These are phyloP conservation scores for Whalleya microplaca DNA, from an alignment of 2,329 filamentous ascomycete species.

Conservation along the genomic window DNA sequence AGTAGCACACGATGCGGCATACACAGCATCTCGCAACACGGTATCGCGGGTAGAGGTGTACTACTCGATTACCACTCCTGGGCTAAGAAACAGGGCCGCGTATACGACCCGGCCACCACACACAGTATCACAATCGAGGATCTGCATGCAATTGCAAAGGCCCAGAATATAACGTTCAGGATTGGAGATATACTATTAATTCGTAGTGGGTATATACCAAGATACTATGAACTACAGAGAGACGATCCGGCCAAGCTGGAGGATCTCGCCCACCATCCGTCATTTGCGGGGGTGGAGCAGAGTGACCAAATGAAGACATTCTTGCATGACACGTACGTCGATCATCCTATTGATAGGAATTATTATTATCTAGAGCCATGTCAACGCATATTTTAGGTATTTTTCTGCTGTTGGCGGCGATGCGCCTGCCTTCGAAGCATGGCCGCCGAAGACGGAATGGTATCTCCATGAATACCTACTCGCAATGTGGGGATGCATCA, in stretches of 20 bases:
- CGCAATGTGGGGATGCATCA: slow-evolving; percentile 21
- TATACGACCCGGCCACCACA: slow-evolving; percentile 15
- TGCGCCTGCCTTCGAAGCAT: slow-evolving; percentile 23
- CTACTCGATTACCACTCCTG: slow-evolving; percentile 20
- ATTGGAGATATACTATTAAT: slow-evolving; percentile 19
- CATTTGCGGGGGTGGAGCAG: slow-evolving; percentile 21
- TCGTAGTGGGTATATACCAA: slow-evolving; percentile 20
- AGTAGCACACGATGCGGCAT: slow-evolving; percentile 18
- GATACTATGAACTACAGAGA: slow-evolving; percentile 13
- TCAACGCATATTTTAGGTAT: background rate
- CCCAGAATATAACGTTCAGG: slow-evolving; percentile 16
- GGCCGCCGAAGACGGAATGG: slow-evolving; percentile 17
- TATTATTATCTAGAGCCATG: too few species aligned
- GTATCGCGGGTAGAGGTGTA: slow-evolving; percentile 20
- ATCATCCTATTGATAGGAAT: too few species aligned
- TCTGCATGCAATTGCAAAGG: slow-evolving; percentile 12
- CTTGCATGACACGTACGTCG: slow-evolving; percentile 14
- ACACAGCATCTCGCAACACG: slow-evolving; percentile 16
- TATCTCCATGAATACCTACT: slow-evolving; percentile 24
- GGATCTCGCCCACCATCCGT: slow-evolving; percentile 5
- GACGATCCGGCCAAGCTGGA: slow-evolving; percentile 11
- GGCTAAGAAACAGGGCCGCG: slow-evolving; percentile 18
- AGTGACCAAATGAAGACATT: slow-evolving; percentile 24
- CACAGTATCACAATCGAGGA: slow-evolving; percentile 13
- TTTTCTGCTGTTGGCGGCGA: slow-evolving; percentile 21